Evolutionary conservation across 129 eudicot genomes (phyloP).

Genomic region (Lonicera japonica): DNA sequence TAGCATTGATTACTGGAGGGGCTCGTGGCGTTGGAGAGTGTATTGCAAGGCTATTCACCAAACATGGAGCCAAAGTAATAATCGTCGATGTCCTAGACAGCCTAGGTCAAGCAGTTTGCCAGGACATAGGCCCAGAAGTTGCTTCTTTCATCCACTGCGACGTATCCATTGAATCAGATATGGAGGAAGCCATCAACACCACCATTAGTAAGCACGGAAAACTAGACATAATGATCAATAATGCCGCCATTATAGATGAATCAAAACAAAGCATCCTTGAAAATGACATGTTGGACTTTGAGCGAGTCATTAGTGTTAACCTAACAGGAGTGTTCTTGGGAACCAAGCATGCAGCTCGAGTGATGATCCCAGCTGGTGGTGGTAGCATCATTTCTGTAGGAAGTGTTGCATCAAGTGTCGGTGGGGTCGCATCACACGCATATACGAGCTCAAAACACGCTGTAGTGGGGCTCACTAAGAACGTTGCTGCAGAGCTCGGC

Average conservation of each 20-base stretch:
- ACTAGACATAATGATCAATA: slow-evolving; percentile 32
- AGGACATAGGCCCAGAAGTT: slow-evolving; percentile 12
- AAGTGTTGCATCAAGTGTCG: slow-evolving; percentile 16
- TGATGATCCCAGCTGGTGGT: slow-evolving; percentile 32
- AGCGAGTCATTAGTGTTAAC: slow-evolving; percentile 22
- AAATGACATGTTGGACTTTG: slow-evolving; percentile 14
- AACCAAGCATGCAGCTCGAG: slow-evolving; percentile 35
- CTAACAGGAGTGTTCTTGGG: slow-evolving; percentile 27
- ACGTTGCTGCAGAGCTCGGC: slow-evolving; percentile 37
- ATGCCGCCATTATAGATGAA: slow-evolving; percentile 10
- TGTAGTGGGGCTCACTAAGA: slow-evolving; percentile 40
- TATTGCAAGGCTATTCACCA: slow-evolving; percentile 14
- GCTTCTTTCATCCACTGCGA: slow-evolving; percentile 22
- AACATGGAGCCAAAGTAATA: slow-evolving; percentile 18
- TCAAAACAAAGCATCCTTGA: slow-evolving; percentile 21
- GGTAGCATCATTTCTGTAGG: slow-evolving; percentile 31
- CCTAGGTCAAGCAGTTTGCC: slow-evolving; percentile 16
- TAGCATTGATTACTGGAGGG: slow-evolving; percentile 29
- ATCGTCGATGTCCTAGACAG: slow-evolving; percentile 20
- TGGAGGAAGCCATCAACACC: slow-evolving; percentile 19
- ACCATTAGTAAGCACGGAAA: slow-evolving; percentile 16
- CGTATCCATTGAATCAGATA: slow-evolving; percentile 18
- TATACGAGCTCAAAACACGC: slow-evolving; percentile 51
- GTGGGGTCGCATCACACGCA: slow-evolving; percentile 26
- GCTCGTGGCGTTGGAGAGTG: slow-evolving; percentile 28